Evolutionary conservation across 371 early-diverging fungal genomes (phyloP).

Genomic region (Mortierella sp.): DNA sequence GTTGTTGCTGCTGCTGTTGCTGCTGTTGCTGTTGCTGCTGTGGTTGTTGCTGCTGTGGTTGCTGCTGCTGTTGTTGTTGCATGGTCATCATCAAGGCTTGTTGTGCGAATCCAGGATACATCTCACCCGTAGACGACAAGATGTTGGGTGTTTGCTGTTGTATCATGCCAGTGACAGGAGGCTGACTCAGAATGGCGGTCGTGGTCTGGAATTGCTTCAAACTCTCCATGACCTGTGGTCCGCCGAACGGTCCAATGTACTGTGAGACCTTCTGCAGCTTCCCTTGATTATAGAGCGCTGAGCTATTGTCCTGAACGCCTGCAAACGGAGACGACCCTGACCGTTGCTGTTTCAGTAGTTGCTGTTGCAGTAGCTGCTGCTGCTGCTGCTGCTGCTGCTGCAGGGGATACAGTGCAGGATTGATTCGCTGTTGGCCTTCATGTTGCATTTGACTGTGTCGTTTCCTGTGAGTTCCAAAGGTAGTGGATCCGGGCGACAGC

Average conservation of each 20-base stretch:
- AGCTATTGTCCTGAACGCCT: constrained; percentile 8
- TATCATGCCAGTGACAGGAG: constrained; percentile 8
- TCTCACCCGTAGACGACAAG: constrained; percentile 18
- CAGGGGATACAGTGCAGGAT: constrained; percentile 4
- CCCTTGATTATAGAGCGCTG: constrained; percentile 21
- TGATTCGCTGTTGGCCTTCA: constrained; percentile 31
- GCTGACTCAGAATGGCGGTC: constrained; percentile 42
- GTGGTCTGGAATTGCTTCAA: constrained; percentile 48
- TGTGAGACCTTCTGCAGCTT: constrained; percentile 52
- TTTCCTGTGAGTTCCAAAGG: constrained; percentile 18
- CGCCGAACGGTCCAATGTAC: constrained; percentile 47
- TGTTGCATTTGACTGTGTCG: constrained; percentile 35
- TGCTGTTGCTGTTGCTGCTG: constrained; percentile 32
- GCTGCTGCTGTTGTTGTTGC: constrained; percentile 39
- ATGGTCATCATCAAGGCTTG: constrained; percentile 43
- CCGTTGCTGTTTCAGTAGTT: constrained; percentile 12
- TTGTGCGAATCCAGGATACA: constrained; percentile 21
- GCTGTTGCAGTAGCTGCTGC: constrained; percentile 8
- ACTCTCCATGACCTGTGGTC: constrained; percentile 49
- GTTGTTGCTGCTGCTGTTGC: constrained; percentile 31
- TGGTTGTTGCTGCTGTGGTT: constrained; percentile 19
- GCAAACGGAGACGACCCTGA: constrained; percentile 18
- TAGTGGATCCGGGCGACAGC: constrained; percentile 10
- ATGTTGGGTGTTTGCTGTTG: constrained; percentile 15
- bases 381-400: constrained; percentile 6